A percentile compares a stretch with the other conserved stretches of the same genome.
Conservation (phyloP, 768 basidiomycete species). For the Hericium alpestre region DNA sequence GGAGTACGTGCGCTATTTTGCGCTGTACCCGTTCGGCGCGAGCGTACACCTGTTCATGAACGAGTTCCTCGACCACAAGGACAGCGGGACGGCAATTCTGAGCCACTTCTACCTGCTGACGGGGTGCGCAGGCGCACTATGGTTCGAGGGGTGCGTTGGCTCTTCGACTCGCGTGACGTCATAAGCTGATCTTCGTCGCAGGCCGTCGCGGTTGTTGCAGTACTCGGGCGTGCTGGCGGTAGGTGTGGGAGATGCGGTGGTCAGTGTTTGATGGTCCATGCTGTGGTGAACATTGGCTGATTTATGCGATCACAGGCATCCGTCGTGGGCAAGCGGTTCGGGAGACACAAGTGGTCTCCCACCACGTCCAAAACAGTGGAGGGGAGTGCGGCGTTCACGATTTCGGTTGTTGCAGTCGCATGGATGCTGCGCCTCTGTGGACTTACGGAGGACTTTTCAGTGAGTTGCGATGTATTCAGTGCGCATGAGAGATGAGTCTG, state of each 20-base stretch:
- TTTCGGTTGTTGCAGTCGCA: slow-evolving; percentile 59
- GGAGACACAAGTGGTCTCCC: slow-evolving; percentile 75
- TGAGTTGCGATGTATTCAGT: slow-evolving; percentile 28
- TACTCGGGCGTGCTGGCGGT: slow-evolving; percentile 84
- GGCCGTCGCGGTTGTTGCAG: slow-evolving; percentile 40
- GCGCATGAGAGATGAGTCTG: neutral
- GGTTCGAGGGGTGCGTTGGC: slow-evolving; percentile 81
- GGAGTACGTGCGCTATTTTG: slow-evolving; percentile 97
- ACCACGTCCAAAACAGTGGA: slow-evolving; percentile 83
- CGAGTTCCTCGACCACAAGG: slow-evolving; percentile 93
- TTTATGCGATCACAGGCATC: slow-evolving; percentile 54
- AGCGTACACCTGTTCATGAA: slow-evolving; percentile 91
- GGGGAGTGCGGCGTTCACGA: slow-evolving; percentile 75
- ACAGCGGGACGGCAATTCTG: slow-evolving; percentile 89
- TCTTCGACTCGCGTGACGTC: neutral
- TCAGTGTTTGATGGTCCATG: slow-evolving; percentile 26
- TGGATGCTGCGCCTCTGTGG: slow-evolving; percentile 64
- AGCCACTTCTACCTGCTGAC: slow-evolving; percentile 96
- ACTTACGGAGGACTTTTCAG: slow-evolving; percentile 65
- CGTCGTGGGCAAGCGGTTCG: slow-evolving; percentile 79
- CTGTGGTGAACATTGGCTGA: neutral
- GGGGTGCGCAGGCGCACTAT: slow-evolving; percentile 87
- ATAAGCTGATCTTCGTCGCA: slow-evolving; percentile 14
- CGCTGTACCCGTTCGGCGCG: slow-evolving; percentile 92
- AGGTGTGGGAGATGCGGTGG: slow-evolving; percentile 90